Percentiles rank a stretch among this genome's conserved stretches.
Evolutionary conservation across 2,329 filamentous ascomycete species (phyloP).

Genomic region (Simplicillium sp.): DNA sequence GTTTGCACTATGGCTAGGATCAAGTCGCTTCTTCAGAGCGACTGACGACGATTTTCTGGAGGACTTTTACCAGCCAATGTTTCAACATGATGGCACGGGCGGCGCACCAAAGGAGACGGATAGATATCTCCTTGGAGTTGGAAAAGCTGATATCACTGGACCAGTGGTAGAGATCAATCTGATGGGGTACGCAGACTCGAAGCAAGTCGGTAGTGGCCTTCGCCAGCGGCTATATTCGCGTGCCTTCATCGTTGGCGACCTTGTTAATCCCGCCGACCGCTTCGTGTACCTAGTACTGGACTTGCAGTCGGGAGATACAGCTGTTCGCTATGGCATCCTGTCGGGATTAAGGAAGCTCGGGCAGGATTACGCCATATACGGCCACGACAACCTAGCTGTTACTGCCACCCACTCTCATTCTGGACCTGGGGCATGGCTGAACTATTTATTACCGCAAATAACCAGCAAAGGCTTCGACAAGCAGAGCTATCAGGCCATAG

Average conservation of each 20-base stretch:
- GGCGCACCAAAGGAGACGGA: conserved; percentile 4
- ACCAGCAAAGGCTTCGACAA: conserved; percentile 78
- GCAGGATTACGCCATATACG: conserved; percentile 59
- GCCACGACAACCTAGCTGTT: conserved; percentile 72
- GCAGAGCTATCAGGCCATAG: conserved; percentile 79
- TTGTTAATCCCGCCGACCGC: conserved; percentile 54
- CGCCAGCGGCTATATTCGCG: conserved; percentile 79
- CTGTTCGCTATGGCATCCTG: conserved; percentile 73
- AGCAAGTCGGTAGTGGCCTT: conserved; percentile 73
- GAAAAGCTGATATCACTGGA: conserved; percentile 48
- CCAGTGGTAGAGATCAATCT: conserved; percentile 84
- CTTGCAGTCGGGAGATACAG: conserved; percentile 76
- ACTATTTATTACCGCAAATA: conserved; percentile 83
- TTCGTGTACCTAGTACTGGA: conserved; percentile 86
- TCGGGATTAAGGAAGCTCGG: conserved; percentile 61
- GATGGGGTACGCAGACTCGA: conserved; percentile 76
- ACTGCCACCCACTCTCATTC: conserved; percentile 88
- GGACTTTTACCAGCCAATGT: no score
- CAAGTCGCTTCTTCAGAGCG: no score
- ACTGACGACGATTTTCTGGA: no score
- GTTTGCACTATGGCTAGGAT: no score
- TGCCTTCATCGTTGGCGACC: conserved; percentile 74
- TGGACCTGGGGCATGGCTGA: conserved; percentile 83
- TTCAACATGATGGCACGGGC: no score
- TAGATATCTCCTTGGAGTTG: conserved; percentile 39